Evolutionary conservation across 257 asterid genomes (phyloP).

Genomic region (Fraxinus pennsylvanica): DNA sequence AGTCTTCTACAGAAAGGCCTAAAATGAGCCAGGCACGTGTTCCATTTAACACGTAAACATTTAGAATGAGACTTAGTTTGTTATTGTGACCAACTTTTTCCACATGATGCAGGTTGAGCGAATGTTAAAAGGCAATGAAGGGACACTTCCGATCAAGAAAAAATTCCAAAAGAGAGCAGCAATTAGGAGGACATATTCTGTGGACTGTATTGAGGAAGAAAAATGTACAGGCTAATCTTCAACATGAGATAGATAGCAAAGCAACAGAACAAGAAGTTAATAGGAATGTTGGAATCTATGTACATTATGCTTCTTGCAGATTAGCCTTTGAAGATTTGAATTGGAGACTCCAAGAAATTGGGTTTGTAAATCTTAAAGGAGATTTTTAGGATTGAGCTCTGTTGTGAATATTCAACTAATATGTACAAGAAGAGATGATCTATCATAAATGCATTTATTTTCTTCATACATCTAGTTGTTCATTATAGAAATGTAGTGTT

Average conservation of each 20-base stretch:
- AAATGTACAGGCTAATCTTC: slow-evolving; percentile 37
- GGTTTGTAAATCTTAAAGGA: neutral
- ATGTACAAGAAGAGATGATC: neutral
- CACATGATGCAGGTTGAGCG: slow-evolving; percentile 51
- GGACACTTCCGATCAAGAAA: slow-evolving; percentile 49
- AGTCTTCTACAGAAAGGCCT: slow-evolving; percentile 73
- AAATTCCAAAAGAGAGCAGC: slow-evolving; percentile 75
- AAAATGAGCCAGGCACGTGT: slow-evolving; percentile 78
- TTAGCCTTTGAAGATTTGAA: neutral
- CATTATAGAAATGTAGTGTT: neutral
- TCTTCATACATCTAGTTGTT: neutral
- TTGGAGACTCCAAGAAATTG: neutral
- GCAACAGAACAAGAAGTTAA: neutral
- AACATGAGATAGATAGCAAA: neutral
- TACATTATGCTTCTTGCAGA: neutral
- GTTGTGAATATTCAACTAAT: slow-evolving; percentile 3
- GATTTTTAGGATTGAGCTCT: neutral
- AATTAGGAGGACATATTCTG: slow-evolving; percentile 50
- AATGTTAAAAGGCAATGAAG: slow-evolving; percentile 74
- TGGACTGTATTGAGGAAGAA: slow-evolving; percentile 45
- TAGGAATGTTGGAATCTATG: neutral
- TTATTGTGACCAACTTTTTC: neutral
- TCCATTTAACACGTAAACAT: slow-evolving; percentile 19
- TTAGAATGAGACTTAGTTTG: neutral
- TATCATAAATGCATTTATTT: neutral